Evolutionary conservation across 2,329 filamentous ascomycete species (phyloP).

Genomic region (Zymoseptoria tritici): DNA sequence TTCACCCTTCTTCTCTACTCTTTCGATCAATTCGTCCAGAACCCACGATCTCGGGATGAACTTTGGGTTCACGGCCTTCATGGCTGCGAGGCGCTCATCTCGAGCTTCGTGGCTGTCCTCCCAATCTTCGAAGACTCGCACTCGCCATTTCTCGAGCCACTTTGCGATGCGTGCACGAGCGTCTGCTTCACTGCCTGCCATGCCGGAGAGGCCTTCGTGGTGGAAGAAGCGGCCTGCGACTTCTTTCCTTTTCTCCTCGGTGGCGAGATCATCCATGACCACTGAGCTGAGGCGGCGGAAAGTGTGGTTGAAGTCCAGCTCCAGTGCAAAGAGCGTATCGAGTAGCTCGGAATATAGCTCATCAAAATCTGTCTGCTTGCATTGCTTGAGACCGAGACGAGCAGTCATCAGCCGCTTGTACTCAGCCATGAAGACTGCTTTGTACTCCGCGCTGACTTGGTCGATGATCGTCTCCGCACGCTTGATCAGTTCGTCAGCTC

Average conservation of each 20-base stretch:
- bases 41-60: conserved; percentile 90
- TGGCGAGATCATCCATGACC: conserved; percentile 55
- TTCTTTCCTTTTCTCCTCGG: conserved; percentile 55
- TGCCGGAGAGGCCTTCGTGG: conserved; percentile 56
- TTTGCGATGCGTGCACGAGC: conserved; percentile 60
- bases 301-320: conserved; percentile 90
- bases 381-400: conserved; percentile 66
- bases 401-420: conserved; percentile 79
- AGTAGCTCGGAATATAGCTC: conserved; percentile 72
- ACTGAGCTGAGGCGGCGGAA: conserved; percentile 71
- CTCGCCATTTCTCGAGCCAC: conserved; percentile 77
- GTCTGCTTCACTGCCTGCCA: conserved; percentile 53
- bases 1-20: conserved; percentile 79
- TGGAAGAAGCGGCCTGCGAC: conserved; percentile 73
- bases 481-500: conserved; percentile 61
- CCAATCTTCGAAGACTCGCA: conserved; percentile 70
- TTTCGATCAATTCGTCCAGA: conserved; percentile 82
- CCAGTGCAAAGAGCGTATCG: conserved; percentile 70
- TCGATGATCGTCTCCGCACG: conserved; percentile 80
- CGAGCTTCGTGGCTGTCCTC: conserved; percentile 49
- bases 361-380: conserved; percentile 69
- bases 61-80: conserved; percentile 86
- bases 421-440: conserved; percentile 75
- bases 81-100: conserved; percentile 57
- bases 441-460: conserved; percentile 78